Base-by-base conservation (phyloP, 768 basidiomycete species). In the Termitomyces sp. region DNA sequence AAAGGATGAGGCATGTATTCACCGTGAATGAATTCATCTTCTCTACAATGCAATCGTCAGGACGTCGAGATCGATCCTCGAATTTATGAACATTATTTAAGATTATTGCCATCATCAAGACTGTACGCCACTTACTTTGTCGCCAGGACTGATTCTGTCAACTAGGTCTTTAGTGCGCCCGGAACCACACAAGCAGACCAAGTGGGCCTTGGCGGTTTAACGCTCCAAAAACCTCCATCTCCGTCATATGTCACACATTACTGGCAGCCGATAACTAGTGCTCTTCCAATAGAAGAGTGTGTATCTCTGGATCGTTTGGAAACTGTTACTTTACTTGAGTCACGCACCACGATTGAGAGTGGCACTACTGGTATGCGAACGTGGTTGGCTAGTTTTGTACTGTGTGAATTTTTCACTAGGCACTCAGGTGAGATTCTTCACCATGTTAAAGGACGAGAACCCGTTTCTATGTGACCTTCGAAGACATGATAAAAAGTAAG, bases 311-410 rank as follows among this genome's bases (percentile, higher is more conserved):
- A 53, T 4, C 12, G 66, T 21, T 77, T 73, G 59, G 73, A 77
- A 45, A 77, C 69, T 4, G 73, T 78, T 17, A 90, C 90, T 0
- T 70, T 92, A 2, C 70, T 87, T 9, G 90, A 93, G 69, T 90
- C 90, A 1, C 82, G 85, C 7, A 86, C 82, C 2, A 83, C 78
- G 3, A 84, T 92, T 29, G 89, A 92, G 67, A 74, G 75, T 41
- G 90, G 91, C 0, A 92, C 89, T 0, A 92, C 90, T 1, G 90
- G 91, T 12, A 70, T 92, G 47, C 78, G 87, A 53, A 93, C 90
- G 7, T 93, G 91, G 91, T 74, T 78, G 29, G 88, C 91, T 5
- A 86, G 89, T 61, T 79, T 87, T 43, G 72, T 81, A 31, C 73
- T 92, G 19, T 82, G 84, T 0, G 78, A 85, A 47, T 86, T 83